These are phyloP conservation scores for Saturnispora sekii DNA, from an alignment of 805 yeast species.

Conservation along the genomic window DNA sequence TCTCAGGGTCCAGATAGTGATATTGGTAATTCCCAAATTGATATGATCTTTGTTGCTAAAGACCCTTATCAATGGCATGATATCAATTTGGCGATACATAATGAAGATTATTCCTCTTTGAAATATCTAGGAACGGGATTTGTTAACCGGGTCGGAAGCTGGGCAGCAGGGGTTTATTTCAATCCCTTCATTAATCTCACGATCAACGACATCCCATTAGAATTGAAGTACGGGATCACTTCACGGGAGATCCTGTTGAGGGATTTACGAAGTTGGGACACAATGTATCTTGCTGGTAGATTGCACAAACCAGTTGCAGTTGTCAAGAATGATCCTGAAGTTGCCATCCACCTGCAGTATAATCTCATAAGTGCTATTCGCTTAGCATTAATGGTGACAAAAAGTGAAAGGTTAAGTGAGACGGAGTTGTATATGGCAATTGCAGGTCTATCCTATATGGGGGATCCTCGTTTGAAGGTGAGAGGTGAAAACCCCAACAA, in stretches of 20 bases:
- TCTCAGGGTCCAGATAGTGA: slow-evolving; percentile 47
- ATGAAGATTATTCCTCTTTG: slow-evolving; percentile 69
- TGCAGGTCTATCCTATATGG: slow-evolving; percentile 74
- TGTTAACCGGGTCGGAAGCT: slow-evolving; percentile 48
- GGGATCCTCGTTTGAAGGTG: slow-evolving; percentile 77
- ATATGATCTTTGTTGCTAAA: slow-evolving; percentile 73
- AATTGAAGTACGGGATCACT: slow-evolving; percentile 81
- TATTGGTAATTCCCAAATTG: slow-evolving; percentile 54
- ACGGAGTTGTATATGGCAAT: slow-evolving; percentile 62
- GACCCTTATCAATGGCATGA: slow-evolving; percentile 71
- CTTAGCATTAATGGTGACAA: slow-evolving; percentile 48
- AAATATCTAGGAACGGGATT: slow-evolving; percentile 49
- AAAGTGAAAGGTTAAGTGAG: slow-evolving; percentile 26
- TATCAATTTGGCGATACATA: slow-evolving; percentile 53
- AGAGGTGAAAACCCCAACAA: slow-evolving; percentile 92
- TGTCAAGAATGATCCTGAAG: slow-evolving; percentile 51
- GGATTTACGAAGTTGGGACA: slow-evolving; percentile 78
- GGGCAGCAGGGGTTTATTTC: slow-evolving; percentile 89
- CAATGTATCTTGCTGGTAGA: slow-evolving; percentile 84
- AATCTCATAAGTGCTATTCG: slow-evolving; percentile 74
- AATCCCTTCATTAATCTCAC: slow-evolving; percentile 75
- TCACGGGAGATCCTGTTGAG: slow-evolving; percentile 47
- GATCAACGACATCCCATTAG: slow-evolving; percentile 26
- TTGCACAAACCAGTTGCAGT: slow-evolving; percentile 88
- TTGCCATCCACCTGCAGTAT: slow-evolving; percentile 59